Base-by-base conservation (phyloP, 371 early-diverging fungal species). In the Syncephalastrum monosporum region DNA sequence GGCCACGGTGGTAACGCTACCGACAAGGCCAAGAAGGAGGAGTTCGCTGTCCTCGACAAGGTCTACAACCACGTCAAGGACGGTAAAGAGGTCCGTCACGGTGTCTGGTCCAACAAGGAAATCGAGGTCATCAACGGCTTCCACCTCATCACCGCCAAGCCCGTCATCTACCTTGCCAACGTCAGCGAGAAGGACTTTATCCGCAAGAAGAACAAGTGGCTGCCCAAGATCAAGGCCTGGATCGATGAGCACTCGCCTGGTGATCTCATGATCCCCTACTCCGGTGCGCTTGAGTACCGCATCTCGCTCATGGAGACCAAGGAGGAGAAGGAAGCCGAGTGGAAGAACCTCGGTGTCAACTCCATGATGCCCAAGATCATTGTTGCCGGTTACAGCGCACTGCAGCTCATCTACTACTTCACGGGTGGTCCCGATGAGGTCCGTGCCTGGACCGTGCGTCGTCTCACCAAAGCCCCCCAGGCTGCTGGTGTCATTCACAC, bases 101-200 rank as follows among this genome's bases (percentile, higher is more conserved):
- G 95, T 50, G 77, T 85, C 33, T 94, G 96, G 96, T 74, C 81
- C 63, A 91, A 90, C 81, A 85, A 91, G 75, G 96, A 96, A 72
- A 82, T 99, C 47, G 94, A 93, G 57, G 81, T 92, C 43, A 96
- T 99, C 77, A 98, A 95, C 72, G 68, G 77, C 25, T 81, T 97
- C 53, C 90, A 90, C 59, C 86, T 99, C 53, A 81, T 99, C 55
- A 98, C 99, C 1, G 95, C 98, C 55, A 99, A 99, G 74, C 95
- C 97, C 23, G 96, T 99, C 33, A 94, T 98, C 47, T 97, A 98
- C 69, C 86, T 99, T 51, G 93, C 91, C 64, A 99, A 99, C 75
- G 81, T 99, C 59, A 86, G 88, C 63, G 92, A 93, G 68, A 83
- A 87, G 57, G 96, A 97, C 56, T 99, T 86, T 65, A 47, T 89